Conservation (phyloP, 768 basidiomycete genomes). For the Fistulinella prunicolor region DNA sequence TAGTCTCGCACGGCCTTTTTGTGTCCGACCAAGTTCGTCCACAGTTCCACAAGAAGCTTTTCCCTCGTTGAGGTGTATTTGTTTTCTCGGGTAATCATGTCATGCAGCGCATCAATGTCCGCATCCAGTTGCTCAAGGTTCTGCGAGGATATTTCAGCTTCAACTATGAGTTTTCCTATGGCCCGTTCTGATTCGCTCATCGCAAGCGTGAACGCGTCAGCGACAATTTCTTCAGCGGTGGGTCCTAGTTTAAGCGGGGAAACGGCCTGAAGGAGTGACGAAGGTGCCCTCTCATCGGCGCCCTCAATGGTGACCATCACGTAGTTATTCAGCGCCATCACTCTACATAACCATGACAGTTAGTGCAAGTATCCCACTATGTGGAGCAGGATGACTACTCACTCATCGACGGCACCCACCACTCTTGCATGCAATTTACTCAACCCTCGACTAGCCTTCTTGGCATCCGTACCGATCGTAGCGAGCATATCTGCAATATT, state of each 20-base stretch:
- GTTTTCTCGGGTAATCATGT: slow-evolving; percentile 59
- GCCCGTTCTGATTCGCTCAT: slow-evolving; percentile 56
- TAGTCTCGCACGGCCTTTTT: slow-evolving; percentile 45
- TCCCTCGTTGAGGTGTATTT: slow-evolving; percentile 39
- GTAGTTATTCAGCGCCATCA: slow-evolving; percentile 72
- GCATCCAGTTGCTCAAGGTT: slow-evolving; percentile 65
- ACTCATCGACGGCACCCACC: slow-evolving; percentile 73
- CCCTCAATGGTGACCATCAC: slow-evolving; percentile 56
- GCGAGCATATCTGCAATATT: slow-evolving; percentile 47
- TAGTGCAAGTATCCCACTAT: too few species aligned
- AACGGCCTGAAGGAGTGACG: slow-evolving; percentile 34
- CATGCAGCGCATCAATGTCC: slow-evolving; percentile 53
- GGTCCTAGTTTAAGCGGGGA: slow-evolving; percentile 37
- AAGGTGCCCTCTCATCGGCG: slow-evolving; percentile 28
- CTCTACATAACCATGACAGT: slow-evolving; percentile 45
- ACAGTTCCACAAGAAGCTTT: slow-evolving; percentile 61
- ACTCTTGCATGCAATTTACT: slow-evolving; percentile 64
- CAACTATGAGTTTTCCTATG: slow-evolving; percentile 57
- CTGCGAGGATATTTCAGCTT: slow-evolving; percentile 55
- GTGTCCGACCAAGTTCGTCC: slow-evolving; percentile 70
- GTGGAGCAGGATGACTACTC: slow-evolving; percentile 27
- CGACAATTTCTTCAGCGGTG: slow-evolving; percentile 45
- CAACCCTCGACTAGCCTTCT: slow-evolving; percentile 54
- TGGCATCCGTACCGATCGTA: slow-evolving; percentile 60
- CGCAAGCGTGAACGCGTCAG: slow-evolving; percentile 54